Evolutionary conservation across 2,329 filamentous ascomycete genomes (phyloP), one percentile per base, ranked within the genome.

Genomic region (Colletotrichum echinochloae): DNA sequence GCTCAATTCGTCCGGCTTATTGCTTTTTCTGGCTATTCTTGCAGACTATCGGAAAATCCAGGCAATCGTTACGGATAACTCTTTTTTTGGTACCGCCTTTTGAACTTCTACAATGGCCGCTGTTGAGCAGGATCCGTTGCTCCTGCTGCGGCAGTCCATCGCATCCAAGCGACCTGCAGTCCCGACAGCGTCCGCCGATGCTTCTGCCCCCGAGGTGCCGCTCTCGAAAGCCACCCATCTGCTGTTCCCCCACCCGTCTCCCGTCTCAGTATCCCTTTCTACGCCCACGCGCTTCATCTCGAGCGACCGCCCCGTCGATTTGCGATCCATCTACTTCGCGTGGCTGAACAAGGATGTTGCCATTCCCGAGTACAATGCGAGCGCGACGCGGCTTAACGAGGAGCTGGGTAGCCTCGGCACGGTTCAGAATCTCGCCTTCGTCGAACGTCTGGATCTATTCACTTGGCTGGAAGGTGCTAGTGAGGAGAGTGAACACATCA

Each of bases 261-360:
- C 88, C 72, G 85, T 90, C 65, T 86, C 90, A 7, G 86, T 97
- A 69, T 85, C 91, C 1, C 88, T 97, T 74, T 90, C 89, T 60
- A 87, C 88, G 18, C 87, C 91, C 12, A 99, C 96, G 74, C 94
- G 96, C 76, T 98, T 98, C 84, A 88, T 93, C 71, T 95, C 94
- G n/a, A 88, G 89, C 69, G 89, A 88, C 76, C 86, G 89, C 66
- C 87, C 92, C 5, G 91, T 97, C 76, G 94, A 98, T 79, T 86
- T 99, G 75, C 94, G 96, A 78, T 96, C 92, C 79, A 95, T 98
- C 82, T 98, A 95, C 85, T 97, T 98, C 79, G 94, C 94, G 66
- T 99, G 94, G 94, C 87, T 93, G 77, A 97, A 98, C 83, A 94
- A 94, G 80, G 95, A 98, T 83, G 90, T 92, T 65, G 90, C 92